Evolutionary conservation across 768 basidiomycete species (phyloP).

Genomic region (Tylopilus vinaceipallidus): DNA sequence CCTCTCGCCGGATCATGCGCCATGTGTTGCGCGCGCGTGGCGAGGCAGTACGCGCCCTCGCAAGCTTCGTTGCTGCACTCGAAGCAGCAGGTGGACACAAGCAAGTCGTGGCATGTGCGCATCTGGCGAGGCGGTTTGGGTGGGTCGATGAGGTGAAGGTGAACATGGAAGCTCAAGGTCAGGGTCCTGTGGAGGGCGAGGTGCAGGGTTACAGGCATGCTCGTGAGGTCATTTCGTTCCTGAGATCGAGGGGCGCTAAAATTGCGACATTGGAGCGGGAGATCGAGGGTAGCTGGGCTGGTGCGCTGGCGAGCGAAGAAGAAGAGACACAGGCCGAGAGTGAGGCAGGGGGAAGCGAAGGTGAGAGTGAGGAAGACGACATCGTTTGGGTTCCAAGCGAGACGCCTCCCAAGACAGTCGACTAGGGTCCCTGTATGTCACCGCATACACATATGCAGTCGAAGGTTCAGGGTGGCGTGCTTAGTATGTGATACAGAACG

Average conservation of each 20-base stretch:
- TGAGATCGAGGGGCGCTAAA: slow-evolving; percentile 70
- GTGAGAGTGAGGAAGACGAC: slow-evolving; percentile 31
- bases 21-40: slow-evolving; percentile 87
- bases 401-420: slow-evolving; percentile 7
- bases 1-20: slow-evolving; percentile 81
- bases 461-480: slow-evolving; percentile 17
- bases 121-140: slow-evolving; percentile 47
- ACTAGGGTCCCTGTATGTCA: slow-evolving; percentile 16
- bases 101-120: slow-evolving; percentile 45
- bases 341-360: slow-evolving; percentile 20
- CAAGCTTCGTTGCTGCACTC: slow-evolving; percentile 67
- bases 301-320: slow-evolving; percentile 56
- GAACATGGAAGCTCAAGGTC: slow-evolving; percentile 19
- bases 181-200: slow-evolving; percentile 25
- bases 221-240: slow-evolving; percentile 68
- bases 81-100: slow-evolving; percentile 45
- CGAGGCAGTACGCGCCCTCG: slow-evolving; percentile 76
- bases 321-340: slow-evolving; percentile 24
- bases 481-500: slow-evolving; percentile 11
- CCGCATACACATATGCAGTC: slow-evolving; percentile 1
- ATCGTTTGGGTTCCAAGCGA: slow-evolving; percentile 32
- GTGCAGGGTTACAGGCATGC: slow-evolving; percentile 59
- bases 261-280: slow-evolving; percentile 49
- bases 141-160: slow-evolving; percentile 35
- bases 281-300: slow-evolving; percentile 68